Conservation (phyloP, 768 basidiomycete genomes). For the Macrolepiota albuminosa region DNA sequence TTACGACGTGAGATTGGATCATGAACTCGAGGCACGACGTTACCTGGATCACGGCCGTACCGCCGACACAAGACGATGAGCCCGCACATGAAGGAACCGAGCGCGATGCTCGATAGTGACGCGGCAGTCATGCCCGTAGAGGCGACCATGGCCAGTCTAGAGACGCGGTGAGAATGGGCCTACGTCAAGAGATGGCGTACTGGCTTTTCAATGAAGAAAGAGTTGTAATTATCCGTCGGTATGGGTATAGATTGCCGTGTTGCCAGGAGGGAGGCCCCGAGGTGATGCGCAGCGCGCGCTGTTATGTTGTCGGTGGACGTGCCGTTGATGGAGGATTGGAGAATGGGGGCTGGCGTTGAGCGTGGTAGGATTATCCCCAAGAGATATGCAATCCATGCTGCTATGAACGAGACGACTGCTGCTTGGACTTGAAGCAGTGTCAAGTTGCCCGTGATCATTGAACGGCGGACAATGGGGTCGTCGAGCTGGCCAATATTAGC, state of each 20-base stretch:
- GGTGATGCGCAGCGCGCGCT: neutral
- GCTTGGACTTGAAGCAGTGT: constrained; percentile 92
- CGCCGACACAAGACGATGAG: constrained; percentile 76
- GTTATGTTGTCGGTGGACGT: neutral
- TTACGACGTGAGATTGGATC: neutral
- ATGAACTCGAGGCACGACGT: constrained; percentile 6
- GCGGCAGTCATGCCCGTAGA: constrained; percentile 79
- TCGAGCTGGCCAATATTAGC: constrained; percentile 94
- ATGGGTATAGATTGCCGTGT: constrained; percentile 21
- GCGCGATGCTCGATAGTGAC: constrained; percentile 66
- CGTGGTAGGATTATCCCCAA: constrained; percentile 61
- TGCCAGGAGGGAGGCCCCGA: constrained; percentile 5
- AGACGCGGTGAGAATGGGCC: neutral
- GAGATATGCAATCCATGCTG: constrained; percentile 71
- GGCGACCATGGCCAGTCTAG: constrained; percentile 72
- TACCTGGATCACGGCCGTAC: constrained; percentile 81
- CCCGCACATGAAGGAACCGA: constrained; percentile 91
- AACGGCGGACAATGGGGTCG: constrained; percentile 51
- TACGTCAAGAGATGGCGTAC: neutral
- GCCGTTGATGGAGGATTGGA: neutral
- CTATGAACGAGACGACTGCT: constrained; percentile 80
- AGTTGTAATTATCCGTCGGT: constrained; percentile 12
- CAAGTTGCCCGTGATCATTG: constrained; percentile 77
- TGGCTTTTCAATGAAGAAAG: constrained; percentile 7
- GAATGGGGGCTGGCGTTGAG: constrained; percentile 11